These are phyloP conservation scores for Zymoseptoria crescenta DNA, from an alignment of 2,329 filamentous ascomycete species.

Conservation along the genomic window DNA sequence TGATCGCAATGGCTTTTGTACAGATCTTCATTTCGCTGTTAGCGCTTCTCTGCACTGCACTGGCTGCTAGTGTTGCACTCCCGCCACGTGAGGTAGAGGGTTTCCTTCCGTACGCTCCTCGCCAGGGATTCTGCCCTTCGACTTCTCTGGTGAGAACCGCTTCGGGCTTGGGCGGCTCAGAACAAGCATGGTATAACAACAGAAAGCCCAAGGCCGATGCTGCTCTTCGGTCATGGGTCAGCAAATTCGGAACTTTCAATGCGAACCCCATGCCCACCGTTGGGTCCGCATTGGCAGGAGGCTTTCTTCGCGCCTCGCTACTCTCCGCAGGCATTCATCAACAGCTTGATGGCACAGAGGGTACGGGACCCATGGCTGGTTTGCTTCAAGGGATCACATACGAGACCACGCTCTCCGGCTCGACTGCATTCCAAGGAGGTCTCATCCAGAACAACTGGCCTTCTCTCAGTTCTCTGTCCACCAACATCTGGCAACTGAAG, in stretches of 20 bases:
- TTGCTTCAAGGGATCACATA: conserved; percentile 39
- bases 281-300: conserved; percentile 35
- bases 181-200: neutral
- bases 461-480: conserved; percentile 30
- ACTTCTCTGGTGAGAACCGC: neutral
- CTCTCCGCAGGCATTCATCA: conserved; percentile 32
- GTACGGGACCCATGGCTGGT: conserved; percentile 31
- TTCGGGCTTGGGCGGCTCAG: neutral
- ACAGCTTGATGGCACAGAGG: conserved; percentile 35
- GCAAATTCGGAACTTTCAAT: conserved; percentile 27
- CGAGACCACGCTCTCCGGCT: conserved; percentile 36
- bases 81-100: neutral
- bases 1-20: neutral
- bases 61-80: neutral
- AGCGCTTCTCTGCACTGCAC: neutral
- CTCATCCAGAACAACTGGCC: conserved; percentile 37
- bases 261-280: conserved; percentile 31
- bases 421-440: conserved; percentile 36
- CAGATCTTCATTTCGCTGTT: neutral
- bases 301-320: conserved; percentile 34
- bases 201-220: conserved; percentile 30
- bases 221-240: conserved; percentile 31
- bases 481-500: conserved; percentile 11
- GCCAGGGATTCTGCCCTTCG: neutral
- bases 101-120: neutral